Evolutionary conservation across 2,329 filamentous ascomycete genomes (phyloP).

Genomic region (Colletotrichum gloeosporioides): DNA sequence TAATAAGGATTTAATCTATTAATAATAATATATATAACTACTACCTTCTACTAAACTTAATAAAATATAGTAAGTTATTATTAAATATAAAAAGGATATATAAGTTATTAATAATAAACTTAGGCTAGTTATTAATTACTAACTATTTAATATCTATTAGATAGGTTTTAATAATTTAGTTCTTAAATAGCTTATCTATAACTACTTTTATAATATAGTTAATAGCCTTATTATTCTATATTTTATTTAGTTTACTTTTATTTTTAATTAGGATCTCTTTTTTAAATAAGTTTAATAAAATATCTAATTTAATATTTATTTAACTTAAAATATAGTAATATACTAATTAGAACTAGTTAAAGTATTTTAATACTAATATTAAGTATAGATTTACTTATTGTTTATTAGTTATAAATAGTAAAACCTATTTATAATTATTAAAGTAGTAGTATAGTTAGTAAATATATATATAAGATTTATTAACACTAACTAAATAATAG

Average conservation of each 20-base stretch:
- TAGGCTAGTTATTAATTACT: background rate
- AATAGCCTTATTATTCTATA: background rate
- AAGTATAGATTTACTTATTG: background rate
- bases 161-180: background rate
- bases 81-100: rapidly evolving
- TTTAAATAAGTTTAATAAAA: background rate
- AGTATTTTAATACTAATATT: background rate
- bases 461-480: background rate
- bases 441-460: background rate
- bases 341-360: background rate
- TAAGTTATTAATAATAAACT: background rate
- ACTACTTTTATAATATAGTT: background rate
- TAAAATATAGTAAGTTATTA: no score
- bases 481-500: background rate
- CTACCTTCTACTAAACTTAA: no score
- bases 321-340: background rate
- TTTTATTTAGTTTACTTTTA: background rate
- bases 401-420: background rate
- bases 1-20: background rate
- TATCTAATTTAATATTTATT: background rate
- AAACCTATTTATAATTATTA: background rate
- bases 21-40: background rate
- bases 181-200: background rate
- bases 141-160: background rate
- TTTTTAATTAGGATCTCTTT: background rate